These are phyloP conservation scores for Chaetomidium leptoderma DNA, from an alignment of 495 filamentous ascomycete genomes.

Conservation along the genomic window DNA sequence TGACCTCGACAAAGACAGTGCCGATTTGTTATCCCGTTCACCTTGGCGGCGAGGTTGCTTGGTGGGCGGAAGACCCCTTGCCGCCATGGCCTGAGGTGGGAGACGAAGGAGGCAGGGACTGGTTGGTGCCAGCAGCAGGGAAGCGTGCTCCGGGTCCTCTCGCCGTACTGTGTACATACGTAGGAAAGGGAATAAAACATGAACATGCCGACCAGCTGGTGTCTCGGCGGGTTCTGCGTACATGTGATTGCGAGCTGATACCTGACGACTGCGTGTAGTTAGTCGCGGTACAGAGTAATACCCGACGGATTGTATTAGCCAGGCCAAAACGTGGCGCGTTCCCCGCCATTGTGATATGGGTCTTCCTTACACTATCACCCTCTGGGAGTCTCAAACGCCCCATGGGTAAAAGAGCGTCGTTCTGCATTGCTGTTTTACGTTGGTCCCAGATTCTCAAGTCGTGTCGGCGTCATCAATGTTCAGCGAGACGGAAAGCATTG, in stretches of 20 bases:
- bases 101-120: slow-evolving; percentile 5
- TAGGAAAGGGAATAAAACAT: background rate
- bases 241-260: background rate
- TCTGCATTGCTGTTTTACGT: no score
- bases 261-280: background rate
- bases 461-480: no score
- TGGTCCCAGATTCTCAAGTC: no score
- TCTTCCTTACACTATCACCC: background rate
- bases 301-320: background rate
- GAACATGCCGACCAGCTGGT: slow-evolving; percentile 1
- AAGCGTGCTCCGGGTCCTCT: background rate
- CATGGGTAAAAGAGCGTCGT: no score
- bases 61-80: slow-evolving; percentile 8
- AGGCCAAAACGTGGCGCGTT: background rate
- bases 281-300: background rate
- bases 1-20: background rate
- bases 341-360: background rate
- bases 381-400: no score
- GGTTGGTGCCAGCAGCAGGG: slow-evolving; percentile 1
- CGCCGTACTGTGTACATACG: background rate
- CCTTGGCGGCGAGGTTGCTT: background rate
- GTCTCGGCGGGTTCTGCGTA: background rate
- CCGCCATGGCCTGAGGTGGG: slow-evolving; percentile 11
- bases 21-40: background rate
- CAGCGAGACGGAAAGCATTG: no score